Conservation (phyloP, 805 yeast species). For the Komagataella phaffii region DNA sequence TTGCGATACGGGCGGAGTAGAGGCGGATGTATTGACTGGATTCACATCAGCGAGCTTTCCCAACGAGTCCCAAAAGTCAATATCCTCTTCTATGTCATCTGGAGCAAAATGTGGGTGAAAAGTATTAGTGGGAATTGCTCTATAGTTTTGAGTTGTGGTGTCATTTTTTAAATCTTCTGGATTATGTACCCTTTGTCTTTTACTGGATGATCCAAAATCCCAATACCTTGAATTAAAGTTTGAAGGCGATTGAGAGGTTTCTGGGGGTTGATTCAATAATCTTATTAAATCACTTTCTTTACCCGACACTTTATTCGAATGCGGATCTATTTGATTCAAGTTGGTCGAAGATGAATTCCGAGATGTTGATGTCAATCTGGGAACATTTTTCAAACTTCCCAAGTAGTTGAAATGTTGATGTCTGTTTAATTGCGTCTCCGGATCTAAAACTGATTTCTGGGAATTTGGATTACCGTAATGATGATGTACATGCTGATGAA, state of each 20-base stretch:
- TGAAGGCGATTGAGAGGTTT: constrained; percentile 4
- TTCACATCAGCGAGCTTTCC: constrained; percentile 35
- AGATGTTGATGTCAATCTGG: constrained; percentile 39
- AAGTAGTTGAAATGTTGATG: constrained; percentile 63
- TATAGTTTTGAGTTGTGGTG: neutral
- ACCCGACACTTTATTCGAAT: neutral
- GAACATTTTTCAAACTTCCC: constrained; percentile 60
- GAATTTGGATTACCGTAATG: constrained; percentile 40
- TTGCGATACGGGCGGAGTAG: constrained; percentile 29
- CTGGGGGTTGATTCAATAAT: constrained; percentile 21
- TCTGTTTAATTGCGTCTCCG: constrained; percentile 42
- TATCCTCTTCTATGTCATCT: constrained; percentile 47
- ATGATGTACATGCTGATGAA: constrained; percentile 81
- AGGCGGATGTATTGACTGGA: constrained; percentile 6
- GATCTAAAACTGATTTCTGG: constrained; percentile 20
- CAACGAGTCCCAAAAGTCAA: constrained; percentile 64
- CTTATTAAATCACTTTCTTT: constrained; percentile 30
- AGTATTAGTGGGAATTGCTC: neutral
- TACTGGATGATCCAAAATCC: constrained; percentile 2
- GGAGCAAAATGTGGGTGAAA: constrained; percentile 6
- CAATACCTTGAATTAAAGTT: constrained; percentile 1
- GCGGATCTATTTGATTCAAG: neutral
- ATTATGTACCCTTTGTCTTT: constrained; percentile 3
- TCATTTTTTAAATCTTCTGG: neutral
- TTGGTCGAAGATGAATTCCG: neutral